A percentile compares a stretch with the other conserved stretches of the same genome.
These are phyloP conservation scores for Blumeria graminis DNA, from an alignment of 2,329 filamentous ascomycete genomes.

Conservation along the genomic window DNA sequence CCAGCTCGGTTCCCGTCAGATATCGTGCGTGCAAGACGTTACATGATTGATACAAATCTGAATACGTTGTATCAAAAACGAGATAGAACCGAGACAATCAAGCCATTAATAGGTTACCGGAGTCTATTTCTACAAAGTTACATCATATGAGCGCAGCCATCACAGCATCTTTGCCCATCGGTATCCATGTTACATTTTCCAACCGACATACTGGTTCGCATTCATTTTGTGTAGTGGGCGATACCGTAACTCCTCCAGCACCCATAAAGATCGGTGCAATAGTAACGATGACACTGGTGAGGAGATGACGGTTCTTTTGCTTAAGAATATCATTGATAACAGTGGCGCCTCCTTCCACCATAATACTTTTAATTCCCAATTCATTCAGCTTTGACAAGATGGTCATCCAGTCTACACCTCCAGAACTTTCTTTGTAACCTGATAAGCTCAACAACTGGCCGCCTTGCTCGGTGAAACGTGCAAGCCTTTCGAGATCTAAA, in stretches of 20 bases:
- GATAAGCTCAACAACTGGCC: constrained; percentile 5
- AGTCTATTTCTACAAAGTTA: no score
- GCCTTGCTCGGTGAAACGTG: constrained; percentile 2
- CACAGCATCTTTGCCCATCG: constrained; percentile 9
- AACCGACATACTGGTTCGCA: constrained; percentile 4
- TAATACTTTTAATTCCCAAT: constrained; percentile 39
- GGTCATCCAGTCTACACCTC: constrained; percentile 7
- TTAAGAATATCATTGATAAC: constrained; percentile 67
- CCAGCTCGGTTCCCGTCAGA: no score
- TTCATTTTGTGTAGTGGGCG: constrained; percentile 23
- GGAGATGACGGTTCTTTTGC: constrained; percentile 30
- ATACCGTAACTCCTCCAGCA: constrained; percentile 54
- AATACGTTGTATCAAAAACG: no score
- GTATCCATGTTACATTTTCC: constrained; percentile 7
- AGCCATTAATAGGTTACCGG: no score
- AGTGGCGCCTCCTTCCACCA: constrained; percentile 71
- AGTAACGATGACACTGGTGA: constrained; percentile 65
- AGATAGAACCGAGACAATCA: no score
- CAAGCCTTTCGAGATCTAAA: background rate
- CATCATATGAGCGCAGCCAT: constrained; percentile 3
- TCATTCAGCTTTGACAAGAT: constrained; percentile 5
- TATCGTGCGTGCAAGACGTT: no score
- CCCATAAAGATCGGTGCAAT: constrained; percentile 84
- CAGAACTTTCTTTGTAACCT: background rate
- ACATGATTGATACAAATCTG: no score